Base-by-base conservation (phyloP, 208 protist species). In the Crithidia fasciculata region DNA sequence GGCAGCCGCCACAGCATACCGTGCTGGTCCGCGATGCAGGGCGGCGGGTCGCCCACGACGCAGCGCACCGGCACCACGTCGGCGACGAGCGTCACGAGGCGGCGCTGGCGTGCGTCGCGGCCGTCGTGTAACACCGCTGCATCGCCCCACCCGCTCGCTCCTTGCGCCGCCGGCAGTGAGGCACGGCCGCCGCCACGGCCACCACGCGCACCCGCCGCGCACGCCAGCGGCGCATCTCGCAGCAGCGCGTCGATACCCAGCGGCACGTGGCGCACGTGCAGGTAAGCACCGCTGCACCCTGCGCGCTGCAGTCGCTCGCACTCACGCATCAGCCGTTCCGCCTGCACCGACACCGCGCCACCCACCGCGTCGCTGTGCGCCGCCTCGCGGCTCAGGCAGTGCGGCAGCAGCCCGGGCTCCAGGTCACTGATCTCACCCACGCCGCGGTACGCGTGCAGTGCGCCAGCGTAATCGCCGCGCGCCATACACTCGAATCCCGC, bases 401-500 rank as follows among this genome's bases (percentile, higher is more conserved):
- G 3, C 72, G 41, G 63, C 49, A 70, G 72, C 55, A 71, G 63
- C 43, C 58, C 59, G 8, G 60, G 49, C 59, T 74, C 61, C 41
- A 74, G 52, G 50, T 71, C 55, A 18, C 19, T 37, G 68, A 63
- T 70, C 9, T 74, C 69, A 28, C 36, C 72, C 57, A 79, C 69
- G 41, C 41, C 60, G 47, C 70, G 59, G 71, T 61, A 76, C 50
- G 52, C 73, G 41, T 45, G 15, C 66, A 87, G 64, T 66, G 82
- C 82, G 8, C 56, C 45, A 7, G 45, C 40, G 70, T 81, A 87
- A 64, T 83, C 69, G 50, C 78, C 78, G 28, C 66, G 68, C 70
- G 76, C 57, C 82, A 87, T 87, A 58, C 41, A 54, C 37, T 55
- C 69, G 67, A 82, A 87, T 62, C 68, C 82, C 44, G 66, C 71